A percentile compares a stretch with the other conserved stretches of the same genome.
Evolutionary conservation across 169 alveolate species (phyloP).

Genomic region (Amoebophrya sp.): DNA sequence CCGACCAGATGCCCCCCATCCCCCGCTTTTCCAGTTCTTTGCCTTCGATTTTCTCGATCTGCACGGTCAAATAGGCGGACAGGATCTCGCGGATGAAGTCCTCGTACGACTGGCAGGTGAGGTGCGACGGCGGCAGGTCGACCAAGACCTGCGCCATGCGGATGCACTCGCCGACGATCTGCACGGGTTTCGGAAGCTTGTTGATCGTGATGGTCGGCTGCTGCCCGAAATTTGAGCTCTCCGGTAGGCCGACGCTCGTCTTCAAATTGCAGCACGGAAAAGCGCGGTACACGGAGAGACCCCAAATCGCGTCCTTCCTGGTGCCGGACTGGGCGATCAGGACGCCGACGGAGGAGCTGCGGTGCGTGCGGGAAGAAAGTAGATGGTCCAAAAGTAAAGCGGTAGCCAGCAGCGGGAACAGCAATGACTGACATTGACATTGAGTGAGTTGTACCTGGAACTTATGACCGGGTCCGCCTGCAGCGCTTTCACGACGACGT

Average conservation of each 20-base stretch:
- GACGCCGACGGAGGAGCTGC: background rate
- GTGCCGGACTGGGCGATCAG: background rate
- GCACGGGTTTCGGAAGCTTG: background rate
- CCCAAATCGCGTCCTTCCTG: background rate
- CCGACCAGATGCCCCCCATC: conserved; percentile 8
- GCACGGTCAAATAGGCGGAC: background rate
- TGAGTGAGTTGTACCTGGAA: background rate
- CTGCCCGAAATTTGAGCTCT: too few relatives aligned
- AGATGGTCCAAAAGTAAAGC: background rate
- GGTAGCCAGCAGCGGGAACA: background rate
- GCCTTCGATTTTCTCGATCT: background rate
- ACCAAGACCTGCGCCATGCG: conserved; percentile 7
- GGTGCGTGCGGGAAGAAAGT: background rate
- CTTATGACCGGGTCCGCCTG: background rate
- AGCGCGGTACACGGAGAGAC: background rate
- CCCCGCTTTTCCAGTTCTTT: conserved; percentile 9
- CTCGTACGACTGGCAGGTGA: background rate
- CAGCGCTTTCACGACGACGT: background rate
- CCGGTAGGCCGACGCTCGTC: too few relatives aligned
- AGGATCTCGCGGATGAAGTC: background rate
- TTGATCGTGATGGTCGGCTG: background rate
- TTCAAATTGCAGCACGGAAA: background rate
- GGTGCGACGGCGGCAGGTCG: conserved; percentile 10
- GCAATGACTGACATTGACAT: background rate
- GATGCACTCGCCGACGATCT: background rate